These are phyloP conservation scores for Dactylonectria estremocensis DNA, from an alignment of 2,329 filamentous ascomycete genomes.

Conservation along the genomic window DNA sequence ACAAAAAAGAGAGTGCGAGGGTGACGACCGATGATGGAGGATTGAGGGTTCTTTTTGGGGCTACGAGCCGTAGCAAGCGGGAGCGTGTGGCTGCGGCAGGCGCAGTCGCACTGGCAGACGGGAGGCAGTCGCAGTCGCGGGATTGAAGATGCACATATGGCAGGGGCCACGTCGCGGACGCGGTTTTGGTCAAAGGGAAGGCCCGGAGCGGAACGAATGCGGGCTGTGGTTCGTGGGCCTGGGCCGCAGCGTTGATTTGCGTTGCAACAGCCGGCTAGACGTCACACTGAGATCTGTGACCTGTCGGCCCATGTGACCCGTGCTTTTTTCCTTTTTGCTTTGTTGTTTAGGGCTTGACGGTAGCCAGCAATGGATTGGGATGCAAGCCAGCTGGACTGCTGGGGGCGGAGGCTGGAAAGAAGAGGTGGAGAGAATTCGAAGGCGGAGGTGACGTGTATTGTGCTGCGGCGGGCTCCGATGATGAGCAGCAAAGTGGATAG, in stretches of 20 bases:
- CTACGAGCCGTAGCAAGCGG: conserved; percentile 5
- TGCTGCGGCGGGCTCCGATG: conserved; percentile 23
- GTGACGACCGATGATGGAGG: background rate
- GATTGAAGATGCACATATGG: conserved; percentile 19
- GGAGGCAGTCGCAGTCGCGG: conserved; percentile 30
- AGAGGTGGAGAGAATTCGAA: conserved; percentile 4
- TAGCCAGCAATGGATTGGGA: background rate
- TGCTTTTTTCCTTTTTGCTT: background rate
- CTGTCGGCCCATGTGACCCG: background rate
- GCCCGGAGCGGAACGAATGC: conserved; percentile 9
- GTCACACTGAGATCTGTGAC: conserved; percentile 26
- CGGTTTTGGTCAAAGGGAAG: conserved; percentile 25
- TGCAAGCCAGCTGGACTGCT: background rate
- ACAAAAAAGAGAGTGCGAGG: conserved; percentile 28
- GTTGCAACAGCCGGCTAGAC: conserved; percentile 16
- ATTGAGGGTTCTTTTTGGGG: conserved; percentile 3
- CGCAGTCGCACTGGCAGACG: conserved; percentile 36
- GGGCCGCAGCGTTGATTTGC: background rate
- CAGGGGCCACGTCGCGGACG: conserved; percentile 47
- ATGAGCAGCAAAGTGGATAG: conserved; percentile 18
- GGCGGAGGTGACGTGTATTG: conserved; percentile 25
- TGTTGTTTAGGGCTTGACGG: background rate
- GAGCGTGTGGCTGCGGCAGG: conserved; percentile 6
- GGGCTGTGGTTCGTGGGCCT: conserved; percentile 29
- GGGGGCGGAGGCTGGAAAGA: background rate